Conservation (phyloP, 768 basidiomycete genomes). For the Russula dissimulans region DNA sequence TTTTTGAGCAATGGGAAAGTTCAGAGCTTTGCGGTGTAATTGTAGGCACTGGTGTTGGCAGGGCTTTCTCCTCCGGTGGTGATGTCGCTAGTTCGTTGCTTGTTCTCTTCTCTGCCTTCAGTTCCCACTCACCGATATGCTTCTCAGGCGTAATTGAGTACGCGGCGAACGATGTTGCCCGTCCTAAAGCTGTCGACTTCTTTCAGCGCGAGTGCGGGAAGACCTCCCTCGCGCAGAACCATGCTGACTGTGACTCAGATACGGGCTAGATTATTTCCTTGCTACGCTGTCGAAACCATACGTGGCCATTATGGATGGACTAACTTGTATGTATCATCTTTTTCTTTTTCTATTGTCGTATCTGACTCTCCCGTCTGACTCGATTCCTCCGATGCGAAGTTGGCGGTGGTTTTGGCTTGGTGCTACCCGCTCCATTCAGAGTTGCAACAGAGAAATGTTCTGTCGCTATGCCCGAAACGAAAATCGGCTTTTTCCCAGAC, state of each 20-base stretch:
- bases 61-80: conserved; percentile 90
- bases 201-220: conserved; percentile 75
- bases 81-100: conserved; percentile 71
- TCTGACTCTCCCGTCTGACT: neutral
- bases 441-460: conserved; percentile 88
- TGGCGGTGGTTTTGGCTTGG: conserved; percentile 92
- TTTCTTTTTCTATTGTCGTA: neutral
- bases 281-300: conserved; percentile 78
- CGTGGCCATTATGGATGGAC: conserved; percentile 81
- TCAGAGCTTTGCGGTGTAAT: conserved; percentile 65
- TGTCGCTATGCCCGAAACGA: conserved; percentile 96
- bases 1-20: conserved; percentile 57
- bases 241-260: conserved; percentile 36
- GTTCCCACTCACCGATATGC: neutral
- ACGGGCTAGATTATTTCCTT: conserved; percentile 68
- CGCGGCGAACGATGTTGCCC: conserved; percentile 42
- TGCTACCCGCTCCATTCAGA: conserved; percentile 76
- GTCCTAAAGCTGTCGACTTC: conserved; percentile 65
- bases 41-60: conserved; percentile 58
- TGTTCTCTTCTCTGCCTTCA: neutral
- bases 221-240: neutral
- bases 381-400: conserved; percentile 38
- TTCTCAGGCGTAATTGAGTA: conserved; percentile 46
- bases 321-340: conserved; percentile 60
- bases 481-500: conserved; percentile 85